Percentiles rank a stretch among this genome's conserved stretches.
Evolutionary conservation across 495 filamentous ascomycete genomes (phyloP).

Genomic region (Entonaema liquescens): DNA sequence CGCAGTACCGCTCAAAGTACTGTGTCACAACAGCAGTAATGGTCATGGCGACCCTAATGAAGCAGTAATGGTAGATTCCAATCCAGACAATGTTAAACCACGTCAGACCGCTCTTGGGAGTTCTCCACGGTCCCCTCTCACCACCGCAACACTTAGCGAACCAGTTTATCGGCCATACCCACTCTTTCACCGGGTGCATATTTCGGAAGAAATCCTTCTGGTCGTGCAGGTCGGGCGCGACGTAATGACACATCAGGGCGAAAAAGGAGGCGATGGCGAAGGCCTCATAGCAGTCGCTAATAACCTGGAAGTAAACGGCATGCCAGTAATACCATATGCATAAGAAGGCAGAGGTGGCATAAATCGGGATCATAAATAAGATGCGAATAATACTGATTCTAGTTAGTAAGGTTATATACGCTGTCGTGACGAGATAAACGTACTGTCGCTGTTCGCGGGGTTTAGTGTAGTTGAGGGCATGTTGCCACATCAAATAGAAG

Average conservation of each 20-base stretch:
- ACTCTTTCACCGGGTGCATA: conserved; percentile 68
- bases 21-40: conserved; percentile 79
- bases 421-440: conserved; percentile 31
- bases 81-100: conserved; percentile 96
- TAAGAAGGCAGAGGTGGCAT: conserved; percentile 80
- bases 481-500: conserved; percentile 73
- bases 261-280: conserved; percentile 94
- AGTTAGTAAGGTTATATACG: conserved; percentile 23
- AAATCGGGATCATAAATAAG: conserved; percentile 89
- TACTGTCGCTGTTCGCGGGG: conserved; percentile 84
- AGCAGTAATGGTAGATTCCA: conserved; percentile 89
- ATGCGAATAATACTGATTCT: conserved; percentile 79
- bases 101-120: conserved; percentile 82
- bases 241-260: conserved; percentile 84
- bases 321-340: conserved; percentile 80
- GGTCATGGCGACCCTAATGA: conserved; percentile 85
- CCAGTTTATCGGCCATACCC: conserved; percentile 80
- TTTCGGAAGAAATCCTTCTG: conserved; percentile 90
- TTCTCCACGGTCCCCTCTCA: conserved; percentile 71
- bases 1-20: conserved; percentile 75
- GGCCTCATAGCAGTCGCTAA: conserved; percentile 90
- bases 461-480: conserved; percentile 84
- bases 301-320: conserved; percentile 81
- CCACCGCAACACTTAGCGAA: conserved; percentile 74
- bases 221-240: conserved; percentile 78